phyloP scores from a whole-genome alignment of 345 rosid species.

The Eucalyptus sp. region DNA sequence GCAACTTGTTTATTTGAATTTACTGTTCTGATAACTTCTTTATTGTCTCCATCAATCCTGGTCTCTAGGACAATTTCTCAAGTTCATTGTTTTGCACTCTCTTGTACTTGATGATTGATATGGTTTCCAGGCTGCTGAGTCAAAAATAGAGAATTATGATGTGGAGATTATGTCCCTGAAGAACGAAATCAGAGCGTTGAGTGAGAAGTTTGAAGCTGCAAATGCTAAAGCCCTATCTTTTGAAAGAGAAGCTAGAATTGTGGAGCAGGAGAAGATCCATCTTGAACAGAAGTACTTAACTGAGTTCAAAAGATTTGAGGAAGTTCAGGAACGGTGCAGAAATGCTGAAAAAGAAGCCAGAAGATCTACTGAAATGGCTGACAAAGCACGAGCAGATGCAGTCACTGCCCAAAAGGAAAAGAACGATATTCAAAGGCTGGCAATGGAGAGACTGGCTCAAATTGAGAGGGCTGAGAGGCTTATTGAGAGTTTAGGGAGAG shows the following conservation, averaged over 20 bases:
- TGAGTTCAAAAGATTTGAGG: conserved; percentile 77
- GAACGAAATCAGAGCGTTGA: conserved; percentile 41
- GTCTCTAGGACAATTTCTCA: not conserved
- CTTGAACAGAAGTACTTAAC: conserved; percentile 72
- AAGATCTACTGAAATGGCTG: conserved; percentile 83
- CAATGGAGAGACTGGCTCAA: conserved; percentile 87
- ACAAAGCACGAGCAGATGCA: conserved; percentile 79
- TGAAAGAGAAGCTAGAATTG: conserved; percentile 65
- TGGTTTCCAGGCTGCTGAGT: conserved; percentile 63
- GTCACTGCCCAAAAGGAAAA: conserved; percentile 74
- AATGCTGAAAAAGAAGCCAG: conserved; percentile 83
- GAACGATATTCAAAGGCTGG: conserved; percentile 62
- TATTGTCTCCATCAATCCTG: not conserved
- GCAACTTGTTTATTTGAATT: not conserved
- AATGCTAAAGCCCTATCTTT: conserved; percentile 55
- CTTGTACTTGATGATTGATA: not conserved
- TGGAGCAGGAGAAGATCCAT: conserved; percentile 84
- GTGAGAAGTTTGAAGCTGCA: conserved; percentile 57
- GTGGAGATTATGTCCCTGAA: conserved; percentile 54
- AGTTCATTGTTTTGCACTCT: not conserved
- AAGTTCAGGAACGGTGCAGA: conserved; percentile 72
- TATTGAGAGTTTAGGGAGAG: conserved; percentile 66
- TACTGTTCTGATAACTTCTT: not conserved
- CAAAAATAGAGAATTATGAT: conserved; percentile 67
- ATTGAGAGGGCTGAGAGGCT: conserved; percentile 80